Percentiles rank a stretch among this genome's conserved stretches.
Evolutionary conservation across 2,329 filamentous ascomycete species (phyloP).

Genomic region (Colletotrichum somersetense): DNA sequence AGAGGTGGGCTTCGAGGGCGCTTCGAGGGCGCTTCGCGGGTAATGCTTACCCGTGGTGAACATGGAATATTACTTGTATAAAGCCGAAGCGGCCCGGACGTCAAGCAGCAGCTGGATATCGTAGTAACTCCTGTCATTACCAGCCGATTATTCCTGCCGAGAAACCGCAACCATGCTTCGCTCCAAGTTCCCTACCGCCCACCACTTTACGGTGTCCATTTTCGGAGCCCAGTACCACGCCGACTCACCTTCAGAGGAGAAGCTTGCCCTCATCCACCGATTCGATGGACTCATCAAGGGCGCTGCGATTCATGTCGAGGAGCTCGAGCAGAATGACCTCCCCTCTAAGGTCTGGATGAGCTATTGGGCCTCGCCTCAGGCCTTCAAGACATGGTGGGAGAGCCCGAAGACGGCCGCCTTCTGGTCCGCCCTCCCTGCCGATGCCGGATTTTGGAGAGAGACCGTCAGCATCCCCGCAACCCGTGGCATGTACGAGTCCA

Average conservation of each 20-base stretch:
- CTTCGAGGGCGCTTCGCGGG: too few species aligned
- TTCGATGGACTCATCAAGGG: conserved; percentile 33
- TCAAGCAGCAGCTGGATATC: too few species aligned
- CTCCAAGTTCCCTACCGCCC: conserved; percentile 35
- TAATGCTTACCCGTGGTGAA: too few species aligned
- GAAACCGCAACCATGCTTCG: conserved; percentile 28
- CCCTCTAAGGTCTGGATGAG: conserved; percentile 40
- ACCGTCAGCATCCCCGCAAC: conserved; percentile 37
- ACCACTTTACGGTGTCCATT: conserved; percentile 38
- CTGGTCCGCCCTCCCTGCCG: conserved; percentile 22
- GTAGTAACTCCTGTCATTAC: too few species aligned
- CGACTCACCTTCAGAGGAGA: conserved; percentile 28
- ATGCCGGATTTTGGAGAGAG: conserved; percentile 37
- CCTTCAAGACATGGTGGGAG: conserved; percentile 38
- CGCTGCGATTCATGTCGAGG: conserved; percentile 36
- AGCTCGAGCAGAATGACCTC: conserved; percentile 38
- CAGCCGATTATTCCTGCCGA: too few species aligned
- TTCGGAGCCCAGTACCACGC: conserved; percentile 39
- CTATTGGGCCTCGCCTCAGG: conserved; percentile 34
- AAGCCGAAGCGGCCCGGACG: too few species aligned
- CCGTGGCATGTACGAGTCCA: conserved; percentile 33
- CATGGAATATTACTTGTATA: too few species aligned
- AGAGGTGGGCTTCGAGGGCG: too few species aligned
- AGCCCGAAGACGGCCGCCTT: conserved; percentile 27
- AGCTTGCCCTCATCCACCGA: conserved; percentile 30